Conservation (phyloP, 257 asterid species). For the Solanum lycopersicoides region DNA sequence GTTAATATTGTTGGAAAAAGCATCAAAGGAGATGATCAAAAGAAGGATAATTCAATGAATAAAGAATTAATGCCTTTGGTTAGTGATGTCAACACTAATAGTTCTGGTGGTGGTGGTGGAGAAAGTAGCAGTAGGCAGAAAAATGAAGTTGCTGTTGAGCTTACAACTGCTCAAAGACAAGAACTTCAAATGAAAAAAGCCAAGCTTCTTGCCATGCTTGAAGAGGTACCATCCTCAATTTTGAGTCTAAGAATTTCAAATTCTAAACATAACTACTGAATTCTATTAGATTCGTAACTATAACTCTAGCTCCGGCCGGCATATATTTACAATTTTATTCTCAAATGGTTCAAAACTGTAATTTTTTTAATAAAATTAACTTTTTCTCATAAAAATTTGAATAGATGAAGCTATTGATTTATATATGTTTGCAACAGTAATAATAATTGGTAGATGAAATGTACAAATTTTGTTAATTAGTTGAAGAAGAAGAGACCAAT, state of each 20-base stretch:
- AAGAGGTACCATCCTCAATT: slow-evolving; percentile 40
- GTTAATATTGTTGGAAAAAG: slow-evolving; percentile 33
- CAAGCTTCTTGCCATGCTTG: slow-evolving; percentile 55
- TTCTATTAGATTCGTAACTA: neutral
- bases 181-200: slow-evolving; percentile 79
- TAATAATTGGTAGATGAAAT: neutral
- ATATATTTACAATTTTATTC: neutral
- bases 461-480: neutral
- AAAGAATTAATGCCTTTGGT: slow-evolving; percentile 10
- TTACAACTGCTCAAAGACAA: slow-evolving; percentile 54
- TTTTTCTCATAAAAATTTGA: neutral
- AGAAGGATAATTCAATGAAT: slow-evolving; percentile 8
- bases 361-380: neutral
- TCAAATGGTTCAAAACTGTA: neutral
- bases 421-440: neutral
- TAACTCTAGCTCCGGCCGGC: neutral
- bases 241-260: neutral
- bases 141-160: slow-evolving; percentile 12
- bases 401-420: neutral
- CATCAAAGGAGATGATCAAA: neutral
- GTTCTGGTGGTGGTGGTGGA: slow-evolving; percentile 3
- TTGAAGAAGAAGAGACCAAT: neutral
- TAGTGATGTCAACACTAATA: neutral
- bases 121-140: neutral
- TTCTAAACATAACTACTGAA: neutral